Conservation (phyloP, 345 rosid genomes). For the Populus ilicifolia region DNA sequence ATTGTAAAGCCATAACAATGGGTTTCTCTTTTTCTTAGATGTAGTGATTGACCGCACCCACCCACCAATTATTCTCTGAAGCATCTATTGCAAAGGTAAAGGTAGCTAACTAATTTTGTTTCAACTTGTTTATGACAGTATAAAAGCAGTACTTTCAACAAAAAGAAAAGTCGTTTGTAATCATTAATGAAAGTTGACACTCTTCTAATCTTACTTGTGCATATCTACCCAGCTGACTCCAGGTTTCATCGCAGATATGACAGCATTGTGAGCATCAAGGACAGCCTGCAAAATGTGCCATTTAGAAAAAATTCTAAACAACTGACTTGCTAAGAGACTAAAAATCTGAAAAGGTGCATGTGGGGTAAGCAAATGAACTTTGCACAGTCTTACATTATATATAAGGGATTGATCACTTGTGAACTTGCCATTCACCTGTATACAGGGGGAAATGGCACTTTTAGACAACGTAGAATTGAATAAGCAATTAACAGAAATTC, state of each 20-base stretch:
- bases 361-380: background rate
- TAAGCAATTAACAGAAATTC: too few relatives aligned
- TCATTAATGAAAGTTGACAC: background rate
- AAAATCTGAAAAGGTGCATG: background rate
- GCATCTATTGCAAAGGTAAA: background rate
- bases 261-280: constrained; percentile 79
- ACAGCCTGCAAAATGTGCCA: constrained; percentile 55
- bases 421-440: constrained; percentile 91
- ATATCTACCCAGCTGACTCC: constrained; percentile 86
- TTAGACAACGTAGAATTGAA: background rate
- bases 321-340: background rate
- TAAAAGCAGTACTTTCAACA: background rate
- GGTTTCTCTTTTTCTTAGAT: background rate
- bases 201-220: constrained; percentile 65
- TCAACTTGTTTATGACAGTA: too few relatives aligned
- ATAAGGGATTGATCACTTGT: constrained; percentile 72
- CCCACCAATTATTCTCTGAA: background rate
- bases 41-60: background rate
- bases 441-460: background rate
- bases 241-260: constrained; percentile 75
- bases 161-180: background rate
- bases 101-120: background rate
- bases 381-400: constrained; percentile 62
- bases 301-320: constrained; percentile 6
- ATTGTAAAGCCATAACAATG: background rate